Percentiles rank a stretch among this genome's conserved stretches.
Evolutionary conservation across 768 basidiomycete species (phyloP).

Genomic region (Cantharellus cinnabarinus): DNA sequence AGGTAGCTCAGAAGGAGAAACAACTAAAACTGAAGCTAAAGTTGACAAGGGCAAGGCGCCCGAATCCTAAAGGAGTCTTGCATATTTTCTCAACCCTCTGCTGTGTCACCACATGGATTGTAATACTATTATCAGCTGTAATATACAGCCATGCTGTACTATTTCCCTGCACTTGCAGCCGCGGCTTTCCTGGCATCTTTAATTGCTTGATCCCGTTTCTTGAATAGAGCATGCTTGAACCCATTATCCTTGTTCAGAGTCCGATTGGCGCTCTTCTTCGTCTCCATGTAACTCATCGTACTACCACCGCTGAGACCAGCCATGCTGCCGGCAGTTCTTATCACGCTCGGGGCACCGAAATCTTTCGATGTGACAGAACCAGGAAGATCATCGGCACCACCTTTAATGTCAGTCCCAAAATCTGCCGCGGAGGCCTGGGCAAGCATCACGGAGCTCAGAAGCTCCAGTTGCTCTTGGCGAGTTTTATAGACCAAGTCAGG

Average conservation of each 20-base stretch:
- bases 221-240: conserved; percentile 14
- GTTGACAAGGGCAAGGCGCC: no score
- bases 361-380: conserved; percentile 36
- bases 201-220: conserved; percentile 12
- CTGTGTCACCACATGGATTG: no score
- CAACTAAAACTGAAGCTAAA: neutral
- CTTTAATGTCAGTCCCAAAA: conserved; percentile 55
- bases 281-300: conserved; percentile 84
- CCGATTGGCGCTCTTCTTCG: conserved; percentile 82
- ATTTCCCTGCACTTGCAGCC: neutral
- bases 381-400: conserved; percentile 62
- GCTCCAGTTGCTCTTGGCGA: conserved; percentile 84
- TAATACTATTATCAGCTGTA: no score
- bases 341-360: conserved; percentile 35
- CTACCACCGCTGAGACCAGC: conserved; percentile 72
- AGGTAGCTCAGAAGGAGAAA: conserved; percentile 25
- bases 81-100: no score
- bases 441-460: conserved; percentile 78
- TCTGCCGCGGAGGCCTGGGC: conserved; percentile 84
- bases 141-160: no score
- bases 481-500: conserved; percentile 83
- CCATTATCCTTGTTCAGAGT: conserved; percentile 12
- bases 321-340: conserved; percentile 64
- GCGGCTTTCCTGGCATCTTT: conserved; percentile 8
- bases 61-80: no score